These are phyloP conservation scores for Apiotrichum porosum DNA, from an alignment of 1,284 basidiomycete species.

Conservation along the genomic window DNA sequence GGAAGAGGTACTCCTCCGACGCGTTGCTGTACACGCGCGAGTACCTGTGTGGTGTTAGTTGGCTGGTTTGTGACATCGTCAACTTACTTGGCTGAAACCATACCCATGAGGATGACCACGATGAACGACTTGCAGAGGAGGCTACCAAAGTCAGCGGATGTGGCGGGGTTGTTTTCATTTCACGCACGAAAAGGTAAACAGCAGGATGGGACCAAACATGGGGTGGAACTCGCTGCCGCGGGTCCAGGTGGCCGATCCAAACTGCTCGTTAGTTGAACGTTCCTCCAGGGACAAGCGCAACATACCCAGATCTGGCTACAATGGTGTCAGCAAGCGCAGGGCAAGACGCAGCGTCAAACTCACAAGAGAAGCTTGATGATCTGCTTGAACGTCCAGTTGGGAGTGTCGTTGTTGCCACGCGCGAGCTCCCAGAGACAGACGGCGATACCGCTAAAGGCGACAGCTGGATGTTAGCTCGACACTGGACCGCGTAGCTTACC, in stretches of 20 bases:
- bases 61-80: no score
- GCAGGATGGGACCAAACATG: constrained; percentile 67
- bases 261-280: constrained; percentile 18
- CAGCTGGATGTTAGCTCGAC: constrained; percentile 17
- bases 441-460: constrained; percentile 71
- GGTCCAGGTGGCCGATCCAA: constrained; percentile 26
- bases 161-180: no score
- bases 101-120: constrained; percentile 60
- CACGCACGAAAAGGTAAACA: constrained; percentile 57
- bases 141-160: neutral
- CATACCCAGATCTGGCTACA: constrained; percentile 51
- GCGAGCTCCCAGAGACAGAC: constrained; percentile 75
- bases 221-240: constrained; percentile 63
- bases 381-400: neutral
- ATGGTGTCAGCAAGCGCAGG: no score
- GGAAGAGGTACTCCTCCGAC: constrained; percentile 78
- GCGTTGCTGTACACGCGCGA: constrained; percentile 77
- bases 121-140: no score
- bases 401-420: constrained; percentile 51
- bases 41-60: no score
- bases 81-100: constrained; percentile 78
- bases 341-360: no score
- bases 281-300: neutral
- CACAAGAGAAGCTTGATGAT: constrained; percentile 62
- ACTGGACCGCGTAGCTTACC: constrained; percentile 32